Conservation (phyloP, 352 stramenopile species). For the Phytophthora pisi region DNA sequence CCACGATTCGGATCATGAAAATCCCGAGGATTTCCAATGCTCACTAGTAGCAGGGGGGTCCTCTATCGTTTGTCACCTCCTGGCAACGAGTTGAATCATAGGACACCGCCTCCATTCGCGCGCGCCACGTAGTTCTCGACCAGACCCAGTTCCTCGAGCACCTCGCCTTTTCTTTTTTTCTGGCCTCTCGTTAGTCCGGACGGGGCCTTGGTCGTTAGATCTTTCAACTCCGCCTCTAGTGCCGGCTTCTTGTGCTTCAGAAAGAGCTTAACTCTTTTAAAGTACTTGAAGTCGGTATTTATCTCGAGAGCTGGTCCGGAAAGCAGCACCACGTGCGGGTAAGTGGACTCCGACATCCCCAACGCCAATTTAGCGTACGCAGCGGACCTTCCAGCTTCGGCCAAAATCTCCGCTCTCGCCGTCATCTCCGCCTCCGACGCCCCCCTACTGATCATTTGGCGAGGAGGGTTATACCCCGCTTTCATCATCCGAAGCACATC, state of each 20-base stretch:
- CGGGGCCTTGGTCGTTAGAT: neutral
- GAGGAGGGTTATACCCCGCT: neutral
- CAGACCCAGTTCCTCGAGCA: neutral
- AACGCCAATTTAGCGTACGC: neutral
- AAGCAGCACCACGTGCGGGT: neutral
- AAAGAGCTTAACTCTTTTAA: neutral
- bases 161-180: neutral
- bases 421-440: neutral
- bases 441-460: neutral
- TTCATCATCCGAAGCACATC: neutral
- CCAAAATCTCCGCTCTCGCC: slow-evolving; percentile 1
- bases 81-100: too few relatives aligned
- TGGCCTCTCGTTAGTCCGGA: too few relatives aligned
- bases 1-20: too few relatives aligned
- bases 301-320: neutral
- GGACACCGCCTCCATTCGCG: too few relatives aligned
- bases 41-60: too few relatives aligned
- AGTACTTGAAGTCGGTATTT: neutral
- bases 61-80: too few relatives aligned
- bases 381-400: neutral
- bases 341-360: neutral
- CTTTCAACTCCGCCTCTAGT: neutral
- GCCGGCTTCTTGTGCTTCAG: neutral
- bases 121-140: neutral
- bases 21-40: too few relatives aligned